Conservation (phyloP, 2,329 filamentous ascomycete genomes). For the Fusarium sp. region DNA sequence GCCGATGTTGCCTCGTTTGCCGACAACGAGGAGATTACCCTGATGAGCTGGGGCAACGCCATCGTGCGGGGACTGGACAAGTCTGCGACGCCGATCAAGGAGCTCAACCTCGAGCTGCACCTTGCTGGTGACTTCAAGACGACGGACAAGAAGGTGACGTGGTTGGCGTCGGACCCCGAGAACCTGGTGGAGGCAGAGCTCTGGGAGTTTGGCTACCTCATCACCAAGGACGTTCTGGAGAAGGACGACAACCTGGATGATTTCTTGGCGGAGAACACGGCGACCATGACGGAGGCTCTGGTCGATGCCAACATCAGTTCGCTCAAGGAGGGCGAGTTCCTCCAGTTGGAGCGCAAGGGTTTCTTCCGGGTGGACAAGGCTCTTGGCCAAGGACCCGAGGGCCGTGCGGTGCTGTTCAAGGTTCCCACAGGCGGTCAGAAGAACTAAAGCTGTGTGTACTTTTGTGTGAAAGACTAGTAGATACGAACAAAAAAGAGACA, state of each 20-base stretch:
- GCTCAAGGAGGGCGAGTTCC: slow-evolving; percentile 88
- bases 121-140: slow-evolving; percentile 93
- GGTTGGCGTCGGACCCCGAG: slow-evolving; percentile 82
- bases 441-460: slow-evolving; percentile 11
- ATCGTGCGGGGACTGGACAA: slow-evolving; percentile 76
- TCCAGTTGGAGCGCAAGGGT: slow-evolving; percentile 94
- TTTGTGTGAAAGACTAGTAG: neutral
- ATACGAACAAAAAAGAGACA: slow-evolving; percentile 10
- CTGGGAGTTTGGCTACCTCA: slow-evolving; percentile 94
- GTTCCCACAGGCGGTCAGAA: slow-evolving; percentile 67
- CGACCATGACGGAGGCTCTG: slow-evolving; percentile 77
- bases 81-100: slow-evolving; percentile 68
- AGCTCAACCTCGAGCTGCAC: slow-evolving; percentile 86
- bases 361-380: slow-evolving; percentile 88
- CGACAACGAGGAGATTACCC: slow-evolving; percentile 88
- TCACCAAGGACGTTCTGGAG: slow-evolving; percentile 94
- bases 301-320: slow-evolving; percentile 84
- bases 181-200: slow-evolving; percentile 84
- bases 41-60: slow-evolving; percentile 97
- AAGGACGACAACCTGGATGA: slow-evolving; percentile 89
- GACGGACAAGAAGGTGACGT: slow-evolving; percentile 96
- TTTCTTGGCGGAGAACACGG: slow-evolving; percentile 81
- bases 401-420: slow-evolving; percentile 66
- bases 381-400: slow-evolving; percentile 61
- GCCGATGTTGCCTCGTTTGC: slow-evolving; percentile 85